These are phyloP conservation scores for Chaetomium sp. DNA, from an alignment of 2,329 filamentous ascomycete species.

Conservation along the genomic window DNA sequence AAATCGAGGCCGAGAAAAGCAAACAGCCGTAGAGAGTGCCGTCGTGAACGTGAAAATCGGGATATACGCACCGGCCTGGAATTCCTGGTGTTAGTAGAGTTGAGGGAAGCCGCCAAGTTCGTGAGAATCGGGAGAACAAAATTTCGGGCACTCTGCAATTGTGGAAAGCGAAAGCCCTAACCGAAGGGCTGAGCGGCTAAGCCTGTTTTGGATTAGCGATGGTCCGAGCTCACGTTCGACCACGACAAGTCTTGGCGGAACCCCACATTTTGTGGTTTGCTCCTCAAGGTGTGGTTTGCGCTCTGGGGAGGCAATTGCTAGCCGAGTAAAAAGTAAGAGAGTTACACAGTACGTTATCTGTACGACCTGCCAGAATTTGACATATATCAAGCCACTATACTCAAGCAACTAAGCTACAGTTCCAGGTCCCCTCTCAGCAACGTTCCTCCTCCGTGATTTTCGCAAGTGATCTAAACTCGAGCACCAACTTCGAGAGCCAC, in stretches of 20 bases:
- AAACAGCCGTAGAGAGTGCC: constrained; percentile 15
- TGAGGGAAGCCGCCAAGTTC: constrained; percentile 31
- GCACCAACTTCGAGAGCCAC: neutral
- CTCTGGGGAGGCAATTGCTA: too few relatives aligned
- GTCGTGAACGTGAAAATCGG: constrained; percentile 17
- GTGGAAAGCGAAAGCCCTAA: constrained; percentile 37
- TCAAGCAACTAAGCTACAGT: neutral
- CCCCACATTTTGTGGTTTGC: neutral
- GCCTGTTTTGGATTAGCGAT: constrained; percentile 18
- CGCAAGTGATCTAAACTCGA: neutral
- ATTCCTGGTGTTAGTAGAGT: constrained; percentile 37
- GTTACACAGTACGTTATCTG: neutral
- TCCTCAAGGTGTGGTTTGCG: neutral
- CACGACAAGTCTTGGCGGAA: constrained; percentile 21
- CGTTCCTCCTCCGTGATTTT: neutral
- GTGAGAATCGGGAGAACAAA: constrained; percentile 31
- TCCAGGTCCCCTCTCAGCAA: neutral
- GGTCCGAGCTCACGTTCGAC: constrained; percentile 21
- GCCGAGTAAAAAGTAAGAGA: too few relatives aligned
- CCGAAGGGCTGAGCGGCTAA: constrained; percentile 25
- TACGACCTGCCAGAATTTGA: neutral
- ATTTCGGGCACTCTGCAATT: constrained; percentile 33
- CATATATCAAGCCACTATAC: neutral
- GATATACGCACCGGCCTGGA: constrained; percentile 31
- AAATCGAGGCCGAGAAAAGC: constrained; percentile 15